These are phyloP conservation scores for Exophiala oligosperma DNA, from an alignment of 2,329 filamentous ascomycete genomes.

Conservation along the genomic window DNA sequence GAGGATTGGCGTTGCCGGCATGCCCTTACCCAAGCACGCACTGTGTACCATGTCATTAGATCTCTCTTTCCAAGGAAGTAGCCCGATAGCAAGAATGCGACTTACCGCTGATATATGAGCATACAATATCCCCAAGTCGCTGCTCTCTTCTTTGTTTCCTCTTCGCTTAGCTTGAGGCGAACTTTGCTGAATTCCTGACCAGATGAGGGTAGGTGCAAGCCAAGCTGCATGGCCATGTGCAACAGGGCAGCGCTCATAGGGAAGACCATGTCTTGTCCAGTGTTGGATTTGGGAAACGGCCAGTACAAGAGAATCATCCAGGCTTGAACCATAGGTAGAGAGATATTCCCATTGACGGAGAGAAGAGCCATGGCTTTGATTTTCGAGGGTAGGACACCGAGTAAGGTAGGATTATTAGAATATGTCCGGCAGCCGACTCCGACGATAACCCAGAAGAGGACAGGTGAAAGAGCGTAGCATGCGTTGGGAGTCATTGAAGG, in stretches of 20 bases:
- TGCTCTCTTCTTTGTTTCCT: constrained; percentile 38
- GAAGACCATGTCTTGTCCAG: constrained; percentile 37
- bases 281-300: constrained; percentile 40
- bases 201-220: constrained; percentile 43
- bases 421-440: constrained; percentile 40
- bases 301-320: constrained; percentile 41
- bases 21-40: constrained; percentile 40
- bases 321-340: constrained; percentile 39
- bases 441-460: constrained; percentile 77
- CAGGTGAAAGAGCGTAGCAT: constrained; percentile 73
- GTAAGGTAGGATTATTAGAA: constrained; percentile 39
- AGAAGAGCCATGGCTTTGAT: constrained; percentile 39
- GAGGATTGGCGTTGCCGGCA: constrained; percentile 35
- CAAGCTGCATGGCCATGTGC: constrained; percentile 46
- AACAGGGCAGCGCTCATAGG: constrained; percentile 39
- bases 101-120: constrained; percentile 42
- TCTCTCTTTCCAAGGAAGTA: neutral
- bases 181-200: constrained; percentile 43
- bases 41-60: constrained; percentile 27
- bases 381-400: constrained; percentile 36
- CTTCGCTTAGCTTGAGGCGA: constrained; percentile 35
- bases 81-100: neutral
- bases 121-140: constrained; percentile 44
- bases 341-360: constrained; percentile 33
- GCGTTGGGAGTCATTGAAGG: constrained; percentile 64